Evolutionary conservation across 1,284 basidiomycete genomes (phyloP).

Genomic region (Kwoniella shivajii): DNA sequence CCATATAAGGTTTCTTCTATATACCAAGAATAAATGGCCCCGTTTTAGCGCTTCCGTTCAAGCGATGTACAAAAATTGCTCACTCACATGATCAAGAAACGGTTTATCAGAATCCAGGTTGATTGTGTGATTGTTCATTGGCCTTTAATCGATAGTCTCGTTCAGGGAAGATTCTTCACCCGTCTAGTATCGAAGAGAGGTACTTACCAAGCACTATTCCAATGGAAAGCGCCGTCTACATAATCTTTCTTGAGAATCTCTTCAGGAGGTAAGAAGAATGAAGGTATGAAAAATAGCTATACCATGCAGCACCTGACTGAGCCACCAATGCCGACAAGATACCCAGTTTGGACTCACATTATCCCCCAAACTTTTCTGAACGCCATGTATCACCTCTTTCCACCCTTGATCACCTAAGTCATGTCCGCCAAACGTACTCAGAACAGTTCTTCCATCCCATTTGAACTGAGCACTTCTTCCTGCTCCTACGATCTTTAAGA

Average conservation of each 20-base stretch:
- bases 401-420: conserved; percentile 43
- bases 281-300: conserved; percentile 50
- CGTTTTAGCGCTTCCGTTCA: not conserved
- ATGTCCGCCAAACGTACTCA: conserved; percentile 50
- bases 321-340: not conserved
- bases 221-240: conserved; percentile 48
- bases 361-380: conserved; percentile 27
- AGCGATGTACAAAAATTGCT: not conserved
- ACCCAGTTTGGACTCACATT: conserved; percentile 20
- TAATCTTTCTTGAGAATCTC: conserved; percentile 33
- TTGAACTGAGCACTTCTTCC: conserved; percentile 17
- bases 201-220: conserved; percentile 53
- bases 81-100: conserved; percentile 38
- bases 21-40: not conserved
- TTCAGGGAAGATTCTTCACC: no score
- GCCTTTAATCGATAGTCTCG: no score
- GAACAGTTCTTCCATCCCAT: conserved; percentile 30
- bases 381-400: conserved; percentile 34
- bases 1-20: conserved; percentile 62
- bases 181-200: no score
- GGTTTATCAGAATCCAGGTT: conserved; percentile 37
- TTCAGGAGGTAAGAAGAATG: conserved; percentile 51
- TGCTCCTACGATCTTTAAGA: conserved; percentile 11
- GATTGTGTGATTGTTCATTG: conserved; percentile 32
- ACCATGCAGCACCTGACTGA: not conserved